Percentiles rank a stretch among this genome's conserved stretches.
phyloP scores from a whole-genome alignment of 768 basidiomycete species.

The Leccinum incarnatum region DNA sequence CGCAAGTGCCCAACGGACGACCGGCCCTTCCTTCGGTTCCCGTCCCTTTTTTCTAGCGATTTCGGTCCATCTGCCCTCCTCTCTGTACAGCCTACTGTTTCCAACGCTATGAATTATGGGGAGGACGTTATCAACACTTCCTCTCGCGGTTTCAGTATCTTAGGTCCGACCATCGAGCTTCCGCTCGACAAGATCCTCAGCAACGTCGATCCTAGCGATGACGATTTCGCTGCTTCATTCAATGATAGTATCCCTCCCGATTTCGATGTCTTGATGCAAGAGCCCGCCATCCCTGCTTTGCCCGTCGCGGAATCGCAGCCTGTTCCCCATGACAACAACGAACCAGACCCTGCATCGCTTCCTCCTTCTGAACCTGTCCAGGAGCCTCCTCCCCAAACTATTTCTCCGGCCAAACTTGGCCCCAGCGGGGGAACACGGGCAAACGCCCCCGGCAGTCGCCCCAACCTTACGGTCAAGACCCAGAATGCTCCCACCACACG shows the following conservation, averaged over 20 bases:
- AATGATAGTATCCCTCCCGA: conserved; percentile 14
- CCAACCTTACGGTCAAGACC: conserved; percentile 30
- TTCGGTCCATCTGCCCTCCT: conserved; percentile 79
- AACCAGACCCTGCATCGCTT: conserved; percentile 21
- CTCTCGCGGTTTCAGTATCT: conserved; percentile 57
- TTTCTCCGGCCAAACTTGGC: conserved; percentile 58
- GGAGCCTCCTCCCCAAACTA: conserved; percentile 46
- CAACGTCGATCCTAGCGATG: conserved; percentile 27
- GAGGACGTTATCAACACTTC: conserved; percentile 58
- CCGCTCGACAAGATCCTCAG: conserved; percentile 76
- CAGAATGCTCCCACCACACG: conserved; percentile 37
- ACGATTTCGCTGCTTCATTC: conserved; percentile 2
- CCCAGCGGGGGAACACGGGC: conserved; percentile 50
- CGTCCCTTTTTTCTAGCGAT: conserved; percentile 61
- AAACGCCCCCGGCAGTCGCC: conserved; percentile 45
- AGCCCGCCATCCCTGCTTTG: conserved; percentile 14
- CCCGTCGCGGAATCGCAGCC: conserved; percentile 14
- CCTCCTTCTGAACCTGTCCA: conserved; percentile 37
- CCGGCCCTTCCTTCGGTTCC: conserved; percentile 57
- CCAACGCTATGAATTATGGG: conserved; percentile 72
- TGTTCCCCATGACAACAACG: conserved; percentile 4
- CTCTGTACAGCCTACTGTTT: conserved; percentile 62
- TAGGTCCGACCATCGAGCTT: conserved; percentile 80
- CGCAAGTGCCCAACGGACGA: conserved; percentile 25
- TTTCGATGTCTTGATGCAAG: conserved; percentile 30